Evolutionary conservation across 1,284 basidiomycete genomes (phyloP), one percentile per base, ranked within the genome.

Genomic region (Apiotrichum veenhuisii): DNA sequence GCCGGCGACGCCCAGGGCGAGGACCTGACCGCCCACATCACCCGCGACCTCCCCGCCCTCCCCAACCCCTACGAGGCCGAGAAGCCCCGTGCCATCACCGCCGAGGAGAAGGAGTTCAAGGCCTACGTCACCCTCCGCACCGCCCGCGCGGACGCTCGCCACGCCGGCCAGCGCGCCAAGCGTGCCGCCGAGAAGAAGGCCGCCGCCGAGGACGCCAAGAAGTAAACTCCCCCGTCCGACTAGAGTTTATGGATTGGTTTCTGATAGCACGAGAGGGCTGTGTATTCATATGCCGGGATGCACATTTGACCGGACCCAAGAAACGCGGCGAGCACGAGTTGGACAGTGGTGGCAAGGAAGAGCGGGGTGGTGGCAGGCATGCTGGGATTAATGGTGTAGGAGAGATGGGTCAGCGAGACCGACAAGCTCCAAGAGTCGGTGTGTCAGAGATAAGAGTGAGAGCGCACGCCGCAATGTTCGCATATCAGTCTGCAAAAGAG

Each of bases 1-100:
- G 88, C 89, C 83, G 89, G 89, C 63, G 92, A 96, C 80, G 88
- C 91, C 57, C 85, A 86, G 89, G 85, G 84, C 64, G 91, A 91
- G 61, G 91, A 94, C 67, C 88, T 94, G 80, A 83, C 81, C 66
- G 86, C 89, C 59, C 78, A 85, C 70, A 89, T 87, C 66, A 90
- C 89, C 67, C 89, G 90, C 67, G 77, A 79, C 50, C 71, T 84
- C 62, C 73, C 90, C 70, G 82, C 91, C 61, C 81, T 95, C 64
- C 87, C 89, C 59, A 74, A 83, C 58, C 73, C 84, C 59, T 85
- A 84, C 78, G 78, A 80, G 59, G 83, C 82, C 71, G 96, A 98
- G 80, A 80, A 84, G 55, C 94, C 96, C 73, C 91, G 95, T 77
- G 88, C 90, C 80, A 98, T 98, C 78, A 92, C 92, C 65, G 80